Conservation (phyloP, 2,329 filamentous ascomycete species). For the Penicillium glabrum region DNA sequence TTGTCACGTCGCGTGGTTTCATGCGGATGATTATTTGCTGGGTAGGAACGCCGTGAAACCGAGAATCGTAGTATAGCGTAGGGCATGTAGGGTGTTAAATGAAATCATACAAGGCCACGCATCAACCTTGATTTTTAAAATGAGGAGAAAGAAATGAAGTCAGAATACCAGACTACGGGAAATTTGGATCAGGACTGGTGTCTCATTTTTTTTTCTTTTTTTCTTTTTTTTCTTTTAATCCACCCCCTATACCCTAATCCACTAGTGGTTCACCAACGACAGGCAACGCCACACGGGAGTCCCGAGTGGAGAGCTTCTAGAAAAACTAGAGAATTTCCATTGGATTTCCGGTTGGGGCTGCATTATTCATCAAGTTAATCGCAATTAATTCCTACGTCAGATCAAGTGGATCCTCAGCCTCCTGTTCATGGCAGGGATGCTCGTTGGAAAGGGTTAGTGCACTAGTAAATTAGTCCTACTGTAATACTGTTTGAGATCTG, state of each 20-base stretch:
- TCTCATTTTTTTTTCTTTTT: neutral
- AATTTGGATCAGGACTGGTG: neutral
- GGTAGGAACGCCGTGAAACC: constrained; percentile 11
- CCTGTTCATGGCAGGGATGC: constrained; percentile 30
- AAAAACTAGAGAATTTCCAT: constrained; percentile 24
- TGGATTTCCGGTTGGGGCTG: constrained; percentile 22
- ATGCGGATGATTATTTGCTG: constrained; percentile 16
- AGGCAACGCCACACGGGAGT: constrained; percentile 13
- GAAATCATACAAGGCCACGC: neutral
- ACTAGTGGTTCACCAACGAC: constrained; percentile 6
- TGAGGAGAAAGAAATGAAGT: neutral
- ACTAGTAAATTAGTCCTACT: constrained; percentile 18
- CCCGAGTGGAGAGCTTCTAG: constrained; percentile 26
- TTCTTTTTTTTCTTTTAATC: neutral
- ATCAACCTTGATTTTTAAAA: neutral
- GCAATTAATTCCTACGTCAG: constrained; percentile 27
- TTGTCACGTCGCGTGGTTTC: constrained; percentile 27
- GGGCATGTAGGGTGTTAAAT: neutral
- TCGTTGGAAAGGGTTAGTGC: constrained; percentile 15
- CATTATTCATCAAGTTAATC: constrained; percentile 21
- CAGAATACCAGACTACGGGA: neutral
- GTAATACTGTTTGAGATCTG: constrained; percentile 6
- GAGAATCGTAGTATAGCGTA: neutral
- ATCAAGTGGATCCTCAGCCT: constrained; percentile 30
- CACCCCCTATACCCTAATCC: constrained; percentile 6